Evolutionary conservation across 2,329 filamentous ascomycete genomes (phyloP).

Genomic region (Tympanopsis confertula): DNA sequence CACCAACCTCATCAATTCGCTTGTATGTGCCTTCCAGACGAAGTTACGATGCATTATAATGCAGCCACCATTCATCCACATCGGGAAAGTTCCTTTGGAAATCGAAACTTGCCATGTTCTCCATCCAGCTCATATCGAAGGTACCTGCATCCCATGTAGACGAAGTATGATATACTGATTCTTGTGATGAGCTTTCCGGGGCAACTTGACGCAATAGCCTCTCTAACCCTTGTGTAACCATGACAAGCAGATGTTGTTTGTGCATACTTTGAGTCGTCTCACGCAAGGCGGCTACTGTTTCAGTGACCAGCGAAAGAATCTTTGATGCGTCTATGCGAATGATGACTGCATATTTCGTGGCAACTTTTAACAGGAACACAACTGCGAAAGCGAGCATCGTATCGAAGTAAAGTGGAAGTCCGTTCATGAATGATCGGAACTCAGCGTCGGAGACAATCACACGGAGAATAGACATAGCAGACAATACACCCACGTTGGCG

Average conservation of each 20-base stretch:
- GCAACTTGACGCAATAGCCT: background rate
- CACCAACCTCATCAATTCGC: too few relatives aligned
- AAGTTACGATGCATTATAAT: too few relatives aligned
- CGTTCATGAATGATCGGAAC: constrained; percentile 11
- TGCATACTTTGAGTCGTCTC: background rate
- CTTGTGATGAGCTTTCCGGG: background rate
- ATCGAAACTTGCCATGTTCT: constrained; percentile 1
- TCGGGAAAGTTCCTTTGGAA: background rate
- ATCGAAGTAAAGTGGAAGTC: constrained; percentile 13
- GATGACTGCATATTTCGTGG: background rate
- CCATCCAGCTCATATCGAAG: background rate
- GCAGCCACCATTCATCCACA: background rate
- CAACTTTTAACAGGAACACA: constrained; percentile 12
- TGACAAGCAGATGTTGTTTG: background rate
- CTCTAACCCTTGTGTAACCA: background rate
- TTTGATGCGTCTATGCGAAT: background rate
- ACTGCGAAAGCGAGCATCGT: constrained; percentile 16
- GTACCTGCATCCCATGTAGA: background rate
- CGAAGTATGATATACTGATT: background rate
- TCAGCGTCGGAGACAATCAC: constrained; percentile 9
- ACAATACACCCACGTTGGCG: constrained; percentile 12
- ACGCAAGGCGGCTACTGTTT: background rate
- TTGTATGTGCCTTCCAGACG: too few relatives aligned
- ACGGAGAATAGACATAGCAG: constrained; percentile 11
- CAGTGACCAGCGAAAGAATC: background rate